phyloP scores from a whole-genome alignment of 2,329 filamentous ascomycete species.

The Apiospora marii region DNA sequence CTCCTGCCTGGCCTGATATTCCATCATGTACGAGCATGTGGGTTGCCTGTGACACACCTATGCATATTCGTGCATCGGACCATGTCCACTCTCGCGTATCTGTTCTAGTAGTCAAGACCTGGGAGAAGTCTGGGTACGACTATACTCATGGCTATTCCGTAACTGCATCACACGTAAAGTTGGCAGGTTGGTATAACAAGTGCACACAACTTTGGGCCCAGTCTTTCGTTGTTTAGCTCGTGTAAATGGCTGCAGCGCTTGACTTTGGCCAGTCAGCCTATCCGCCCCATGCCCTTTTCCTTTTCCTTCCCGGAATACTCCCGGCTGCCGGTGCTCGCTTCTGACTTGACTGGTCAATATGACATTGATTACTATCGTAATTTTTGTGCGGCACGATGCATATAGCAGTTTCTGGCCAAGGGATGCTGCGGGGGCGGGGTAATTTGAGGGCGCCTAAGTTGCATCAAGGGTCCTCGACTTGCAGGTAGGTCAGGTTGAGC shows the following conservation, averaged over 20 bases:
- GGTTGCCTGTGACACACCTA: background rate
- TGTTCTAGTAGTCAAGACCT: background rate
- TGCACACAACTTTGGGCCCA: background rate
- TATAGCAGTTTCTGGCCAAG: background rate
- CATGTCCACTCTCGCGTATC: background rate
- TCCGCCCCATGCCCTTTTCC: background rate
- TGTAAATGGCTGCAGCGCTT: background rate
- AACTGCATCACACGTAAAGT: background rate
- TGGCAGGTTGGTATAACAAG: background rate
- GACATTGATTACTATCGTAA: background rate
- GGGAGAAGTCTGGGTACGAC: background rate
- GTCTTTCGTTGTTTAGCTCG: background rate
- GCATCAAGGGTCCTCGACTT: background rate
- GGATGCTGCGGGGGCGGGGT: constrained; percentile 1
- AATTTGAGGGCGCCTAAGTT: background rate
- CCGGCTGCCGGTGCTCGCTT: too few species aligned
- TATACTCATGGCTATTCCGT: background rate
- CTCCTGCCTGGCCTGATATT: background rate
- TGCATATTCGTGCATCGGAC: background rate
- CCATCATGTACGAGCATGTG: background rate
- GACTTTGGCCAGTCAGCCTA: background rate
- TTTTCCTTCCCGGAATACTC: background rate
- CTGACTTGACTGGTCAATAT: too few species aligned
- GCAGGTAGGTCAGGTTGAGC: background rate
- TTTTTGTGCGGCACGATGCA: background rate